A percentile compares a stretch with the other conserved stretches of the same genome.
phyloP scores from a whole-genome alignment of 1,284 basidiomycete species.

The Heterobasidion parviporum region DNA sequence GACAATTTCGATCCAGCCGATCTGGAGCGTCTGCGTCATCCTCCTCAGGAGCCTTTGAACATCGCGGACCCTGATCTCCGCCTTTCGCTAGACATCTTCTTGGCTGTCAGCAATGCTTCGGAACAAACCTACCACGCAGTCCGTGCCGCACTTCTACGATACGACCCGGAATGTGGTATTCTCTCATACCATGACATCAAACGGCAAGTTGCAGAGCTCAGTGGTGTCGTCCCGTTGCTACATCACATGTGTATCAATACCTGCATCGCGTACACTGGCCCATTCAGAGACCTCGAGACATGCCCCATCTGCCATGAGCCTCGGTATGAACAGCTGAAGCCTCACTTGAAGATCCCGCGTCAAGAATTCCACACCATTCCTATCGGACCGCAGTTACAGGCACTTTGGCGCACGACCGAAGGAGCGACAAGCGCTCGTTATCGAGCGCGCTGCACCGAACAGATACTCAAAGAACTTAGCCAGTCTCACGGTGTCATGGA shows the following conservation, averaged over 20 bases:
- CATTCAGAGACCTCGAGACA: slow-evolving; percentile 13
- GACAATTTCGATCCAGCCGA: neutral
- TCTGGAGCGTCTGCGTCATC: neutral
- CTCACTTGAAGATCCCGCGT: slow-evolving; percentile 5
- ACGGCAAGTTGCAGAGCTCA: slow-evolving; percentile 15
- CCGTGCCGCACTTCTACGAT: too few relatives aligned
- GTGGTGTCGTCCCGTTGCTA: slow-evolving; percentile 16
- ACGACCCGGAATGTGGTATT: slow-evolving; percentile 14
- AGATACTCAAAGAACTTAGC: neutral
- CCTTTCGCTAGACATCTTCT: neutral
- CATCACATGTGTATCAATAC: slow-evolving; percentile 26
- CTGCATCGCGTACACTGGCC: slow-evolving; percentile 26
- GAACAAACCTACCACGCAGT: neutral
- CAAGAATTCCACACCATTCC: slow-evolving; percentile 15
- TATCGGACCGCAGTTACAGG: slow-evolving; percentile 2
- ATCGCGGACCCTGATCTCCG: neutral
- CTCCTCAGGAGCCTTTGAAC: neutral
- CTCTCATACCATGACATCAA: slow-evolving; percentile 20
- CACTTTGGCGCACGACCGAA: neutral
- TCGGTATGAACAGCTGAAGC: slow-evolving; percentile 15
- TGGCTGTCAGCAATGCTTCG: neutral
- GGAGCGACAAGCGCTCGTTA: neutral
- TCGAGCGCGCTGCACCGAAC: neutral
- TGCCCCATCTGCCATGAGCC: slow-evolving; percentile 12
- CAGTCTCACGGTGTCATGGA: slow-evolving; percentile 12